phyloP scores from a whole-genome alignment of 495 filamentous ascomycete species.

The Acidiella bohemica region DNA sequence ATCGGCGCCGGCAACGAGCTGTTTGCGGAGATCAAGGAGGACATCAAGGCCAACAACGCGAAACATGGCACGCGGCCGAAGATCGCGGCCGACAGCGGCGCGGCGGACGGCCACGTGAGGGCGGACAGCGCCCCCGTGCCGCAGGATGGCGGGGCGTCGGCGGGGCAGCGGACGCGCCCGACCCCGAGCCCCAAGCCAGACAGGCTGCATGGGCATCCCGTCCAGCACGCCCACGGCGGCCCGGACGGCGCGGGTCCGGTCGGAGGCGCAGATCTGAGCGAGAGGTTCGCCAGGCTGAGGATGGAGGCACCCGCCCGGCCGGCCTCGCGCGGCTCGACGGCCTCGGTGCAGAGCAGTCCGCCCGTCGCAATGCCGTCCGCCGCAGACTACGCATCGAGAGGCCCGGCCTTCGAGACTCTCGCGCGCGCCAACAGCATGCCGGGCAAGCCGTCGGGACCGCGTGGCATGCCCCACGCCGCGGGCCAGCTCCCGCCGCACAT shows the following conservation, averaged over 20 bases:
- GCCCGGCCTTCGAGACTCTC: slow-evolving; percentile 21
- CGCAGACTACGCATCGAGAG: slow-evolving; percentile 27
- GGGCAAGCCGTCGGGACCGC: slow-evolving; percentile 38
- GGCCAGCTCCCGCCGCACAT: slow-evolving; percentile 39
- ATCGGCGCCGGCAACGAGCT: slow-evolving; percentile 29
- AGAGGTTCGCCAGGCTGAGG: slow-evolving; percentile 48
- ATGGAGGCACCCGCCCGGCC: slow-evolving; percentile 32
- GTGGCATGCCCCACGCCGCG: slow-evolving; percentile 39
- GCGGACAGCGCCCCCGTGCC: neutral
- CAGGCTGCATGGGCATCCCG: slow-evolving; percentile 42
- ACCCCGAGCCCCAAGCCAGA: slow-evolving; percentile 49
- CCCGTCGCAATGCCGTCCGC: slow-evolving; percentile 27
- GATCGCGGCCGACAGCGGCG: neutral
- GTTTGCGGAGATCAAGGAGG: slow-evolving; percentile 48
- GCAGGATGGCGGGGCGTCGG: neutral
- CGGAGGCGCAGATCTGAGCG: slow-evolving; percentile 4
- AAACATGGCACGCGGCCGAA: slow-evolving; percentile 37
- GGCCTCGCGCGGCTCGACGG: slow-evolving; percentile 30
- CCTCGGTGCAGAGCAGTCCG: slow-evolving; percentile 6
- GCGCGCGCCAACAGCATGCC: neutral
- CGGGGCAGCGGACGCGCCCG: slow-evolving; percentile 31
- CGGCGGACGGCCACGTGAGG: slow-evolving; percentile 2
- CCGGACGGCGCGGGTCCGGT: neutral
- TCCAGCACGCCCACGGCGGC: slow-evolving; percentile 22
- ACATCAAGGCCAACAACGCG: slow-evolving; percentile 55